Evolutionary conservation across 441 rosid genomes (phyloP), one percentile per base, ranked within the genome.

Genomic region (Bruguiera hainesii): DNA sequence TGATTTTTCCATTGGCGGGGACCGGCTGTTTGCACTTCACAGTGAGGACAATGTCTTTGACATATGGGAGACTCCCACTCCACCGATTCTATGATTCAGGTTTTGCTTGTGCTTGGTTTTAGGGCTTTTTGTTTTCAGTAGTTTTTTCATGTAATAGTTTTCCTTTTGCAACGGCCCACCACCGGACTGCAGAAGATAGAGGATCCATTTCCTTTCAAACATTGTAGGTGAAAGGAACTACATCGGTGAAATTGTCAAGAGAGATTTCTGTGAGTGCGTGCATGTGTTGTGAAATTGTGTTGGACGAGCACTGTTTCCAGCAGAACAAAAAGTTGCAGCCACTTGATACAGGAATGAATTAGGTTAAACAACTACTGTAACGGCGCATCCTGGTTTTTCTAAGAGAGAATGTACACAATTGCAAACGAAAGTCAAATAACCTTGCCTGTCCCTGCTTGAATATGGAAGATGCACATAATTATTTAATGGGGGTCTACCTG

Each of bases 21-120:
- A 90, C 74, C 75, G 96, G 48, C 88, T 92, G 64, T 92, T 92
- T 58, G 96, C 96, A 3, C 89, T 92, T 64, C 98, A 88, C 55
- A 85, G 95, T 1, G 91, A 90, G 69, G 95, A 88, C 49, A 92
- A 90, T 72, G 94, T 92, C 69, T 88, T 92, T 63, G 96, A 90
- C 68, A 71, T 88, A 8, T 92, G 98, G 98, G 96, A 92, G 65
- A 82, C 88, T 67, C 87, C 91, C 0, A 88, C 96, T 42, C 78
- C 89, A 3, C 89, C 97, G 2, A 69, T 87, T 55, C 57, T 84
- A 18, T 90, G 87, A 89, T 78, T 67, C 76, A 73, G 62, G 39
- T 60, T 60, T 61, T 66, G 64, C 63, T 53, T 39, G 60, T 69
- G 64, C 60, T 59, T 71, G 39, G 53, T 42, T 64, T 59, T 57